Percentiles rank a stretch among this genome's conserved stretches.
Evolutionary conservation across 2,329 filamentous ascomycete species (phyloP).

Genomic region (Catunica adiposa): DNA sequence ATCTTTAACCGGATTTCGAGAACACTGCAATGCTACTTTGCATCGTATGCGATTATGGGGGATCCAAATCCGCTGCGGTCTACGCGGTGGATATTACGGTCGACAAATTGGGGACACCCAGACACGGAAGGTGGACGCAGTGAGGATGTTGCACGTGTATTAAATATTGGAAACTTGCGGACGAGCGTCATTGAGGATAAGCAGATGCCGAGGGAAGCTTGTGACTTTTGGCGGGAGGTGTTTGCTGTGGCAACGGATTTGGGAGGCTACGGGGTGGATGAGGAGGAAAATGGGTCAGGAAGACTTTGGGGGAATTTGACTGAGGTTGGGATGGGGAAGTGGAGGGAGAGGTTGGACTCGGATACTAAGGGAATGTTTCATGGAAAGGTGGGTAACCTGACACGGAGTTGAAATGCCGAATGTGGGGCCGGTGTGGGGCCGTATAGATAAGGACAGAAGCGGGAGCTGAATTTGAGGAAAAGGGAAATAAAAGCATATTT

Average conservation of each 20-base stretch:
- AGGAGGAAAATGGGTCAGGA: constrained; percentile 2
- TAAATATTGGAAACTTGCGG: constrained; percentile 22
- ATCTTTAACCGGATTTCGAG: constrained; percentile 22
- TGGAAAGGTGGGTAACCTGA: background rate
- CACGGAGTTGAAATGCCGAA: background rate
- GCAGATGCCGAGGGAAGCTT: constrained; percentile 19
- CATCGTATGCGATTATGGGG: constrained; percentile 24
- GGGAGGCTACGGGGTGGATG: constrained; percentile 20
- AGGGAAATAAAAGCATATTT: too few species aligned
- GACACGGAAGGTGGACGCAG: constrained; percentile 14
- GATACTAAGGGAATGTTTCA: background rate
- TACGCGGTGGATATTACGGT: constrained; percentile 21
- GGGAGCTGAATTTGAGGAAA: too few species aligned
- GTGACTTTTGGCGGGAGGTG: constrained; percentile 22
- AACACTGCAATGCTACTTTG: constrained; percentile 26
- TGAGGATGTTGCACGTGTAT: constrained; percentile 19
- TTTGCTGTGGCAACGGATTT: constrained; percentile 18
- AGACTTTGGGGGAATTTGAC: background rate
- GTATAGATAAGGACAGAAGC: too few species aligned
- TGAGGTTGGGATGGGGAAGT: background rate
- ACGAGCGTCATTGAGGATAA: constrained; percentile 20
- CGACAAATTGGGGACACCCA: constrained; percentile 22
- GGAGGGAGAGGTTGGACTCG: background rate
- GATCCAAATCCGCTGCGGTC: constrained; percentile 24
- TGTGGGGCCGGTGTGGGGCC: background rate